These are phyloP conservation scores for Starmerella bombicola DNA, from an alignment of 805 yeast species.

Conservation along the genomic window DNA sequence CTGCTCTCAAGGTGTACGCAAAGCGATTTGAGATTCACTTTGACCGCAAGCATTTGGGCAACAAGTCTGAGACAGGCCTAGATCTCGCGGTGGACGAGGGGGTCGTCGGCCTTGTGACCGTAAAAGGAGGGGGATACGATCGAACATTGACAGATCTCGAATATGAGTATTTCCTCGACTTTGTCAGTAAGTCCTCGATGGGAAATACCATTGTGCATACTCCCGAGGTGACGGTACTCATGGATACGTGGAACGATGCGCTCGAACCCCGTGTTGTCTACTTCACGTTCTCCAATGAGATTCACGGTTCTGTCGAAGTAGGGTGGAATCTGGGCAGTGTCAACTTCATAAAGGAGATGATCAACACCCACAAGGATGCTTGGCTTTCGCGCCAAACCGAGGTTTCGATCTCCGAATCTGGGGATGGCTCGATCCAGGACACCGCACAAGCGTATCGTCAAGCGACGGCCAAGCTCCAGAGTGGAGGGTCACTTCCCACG, in stretches of 20 bases:
- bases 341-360: slow-evolving; percentile 83
- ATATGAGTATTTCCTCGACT: slow-evolving; percentile 43
- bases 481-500: neutral
- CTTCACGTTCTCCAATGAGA: slow-evolving; percentile 54
- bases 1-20: slow-evolving; percentile 44
- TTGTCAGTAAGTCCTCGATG: slow-evolving; percentile 41
- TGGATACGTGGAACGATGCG: slow-evolving; percentile 57
- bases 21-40: slow-evolving; percentile 24
- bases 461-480: slow-evolving; percentile 11
- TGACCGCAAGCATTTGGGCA: slow-evolving; percentile 15
- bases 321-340: slow-evolving; percentile 91
- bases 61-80: slow-evolving; percentile 37
- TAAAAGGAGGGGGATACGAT: slow-evolving; percentile 36
- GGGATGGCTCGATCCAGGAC: neutral
- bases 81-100: slow-evolving; percentile 51
- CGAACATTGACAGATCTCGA: slow-evolving; percentile 36
- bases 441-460: slow-evolving; percentile 11
- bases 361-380: slow-evolving; percentile 51
- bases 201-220: slow-evolving; percentile 75
- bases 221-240: slow-evolving; percentile 60
- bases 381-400: slow-evolving; percentile 13
- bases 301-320: slow-evolving; percentile 83
- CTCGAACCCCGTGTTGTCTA: slow-evolving; percentile 39
- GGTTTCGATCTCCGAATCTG: neutral
- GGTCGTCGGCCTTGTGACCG: slow-evolving; percentile 52